phyloP scores from a whole-genome alignment of 768 basidiomycete genomes.

The Podaxis pistillaris region DNA sequence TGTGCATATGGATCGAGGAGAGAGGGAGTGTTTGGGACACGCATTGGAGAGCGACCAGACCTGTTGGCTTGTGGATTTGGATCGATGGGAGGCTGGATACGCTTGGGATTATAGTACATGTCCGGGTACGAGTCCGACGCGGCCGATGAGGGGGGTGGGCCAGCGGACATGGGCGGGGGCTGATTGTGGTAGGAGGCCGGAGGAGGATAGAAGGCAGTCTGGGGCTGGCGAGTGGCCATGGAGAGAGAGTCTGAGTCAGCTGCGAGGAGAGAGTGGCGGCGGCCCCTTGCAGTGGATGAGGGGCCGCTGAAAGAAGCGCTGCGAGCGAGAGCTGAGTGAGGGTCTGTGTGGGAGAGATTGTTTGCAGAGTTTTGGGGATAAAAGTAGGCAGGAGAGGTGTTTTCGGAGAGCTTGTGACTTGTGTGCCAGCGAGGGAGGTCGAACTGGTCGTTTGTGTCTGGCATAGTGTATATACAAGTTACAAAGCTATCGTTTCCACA shows the following conservation, averaged over 20 bases:
- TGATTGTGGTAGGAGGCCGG: conserved; percentile 29
- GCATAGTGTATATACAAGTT: conserved; percentile 39
- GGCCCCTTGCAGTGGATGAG: conserved; percentile 49
- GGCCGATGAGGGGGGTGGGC: conserved; percentile 31
- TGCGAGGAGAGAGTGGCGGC: conserved; percentile 68
- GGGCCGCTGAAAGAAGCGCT: conserved; percentile 62
- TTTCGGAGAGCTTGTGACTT: conserved; percentile 40
- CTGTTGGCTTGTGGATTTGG: conserved; percentile 39
- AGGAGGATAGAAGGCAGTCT: conserved; percentile 56
- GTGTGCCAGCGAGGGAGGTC: conserved; percentile 76
- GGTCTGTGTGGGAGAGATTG: conserved; percentile 42
- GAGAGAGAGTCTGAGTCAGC: conserved; percentile 47
- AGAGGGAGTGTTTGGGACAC: conserved; percentile 43
- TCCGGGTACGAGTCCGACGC: conserved; percentile 54
- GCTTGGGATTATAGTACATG: conserved; percentile 64
- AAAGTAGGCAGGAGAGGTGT: conserved; percentile 47
- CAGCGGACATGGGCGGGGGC: conserved; percentile 16
- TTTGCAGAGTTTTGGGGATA: conserved; percentile 34
- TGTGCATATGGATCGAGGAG: conserved; percentile 67
- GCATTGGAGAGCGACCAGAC: conserved; percentile 61
- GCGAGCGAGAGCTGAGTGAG: conserved; percentile 52
- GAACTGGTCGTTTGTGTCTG: conserved; percentile 78
- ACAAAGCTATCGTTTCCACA: conserved; percentile 38
- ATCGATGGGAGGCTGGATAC: conserved; percentile 50
- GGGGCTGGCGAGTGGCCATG: conserved; percentile 37